Conservation (phyloP, 1,139 yeast genomes). For the Zhuliangozyma parablackwelliae region DNA sequence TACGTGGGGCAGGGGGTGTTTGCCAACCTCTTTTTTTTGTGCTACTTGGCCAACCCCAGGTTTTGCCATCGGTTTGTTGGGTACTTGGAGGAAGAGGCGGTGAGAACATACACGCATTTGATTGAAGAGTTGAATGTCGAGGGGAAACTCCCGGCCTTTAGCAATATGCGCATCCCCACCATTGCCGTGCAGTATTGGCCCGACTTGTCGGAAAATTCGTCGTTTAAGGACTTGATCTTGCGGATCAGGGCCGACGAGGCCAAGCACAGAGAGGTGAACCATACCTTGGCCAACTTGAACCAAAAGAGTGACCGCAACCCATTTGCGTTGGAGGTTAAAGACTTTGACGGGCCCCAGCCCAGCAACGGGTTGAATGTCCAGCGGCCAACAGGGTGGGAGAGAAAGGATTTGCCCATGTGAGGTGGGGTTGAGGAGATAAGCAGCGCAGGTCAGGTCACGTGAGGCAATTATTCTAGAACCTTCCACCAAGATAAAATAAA, state of each 20-base stretch:
- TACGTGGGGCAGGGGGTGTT: constrained; percentile 71
- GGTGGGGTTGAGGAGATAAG: too few species aligned
- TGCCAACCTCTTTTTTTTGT: constrained; percentile 59
- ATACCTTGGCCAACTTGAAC: constrained; percentile 65
- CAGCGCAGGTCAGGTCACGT: too few species aligned
- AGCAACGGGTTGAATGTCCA: constrained; percentile 43
- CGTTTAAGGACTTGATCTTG: constrained; percentile 56
- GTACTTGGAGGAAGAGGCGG: constrained; percentile 76
- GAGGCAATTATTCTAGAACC: constrained; percentile 1
- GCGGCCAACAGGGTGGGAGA: constrained; percentile 61
- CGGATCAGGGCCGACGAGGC: constrained; percentile 64
- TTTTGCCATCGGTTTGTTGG: constrained; percentile 78
- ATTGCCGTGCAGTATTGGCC: constrained; percentile 66
- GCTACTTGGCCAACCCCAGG: constrained; percentile 56
- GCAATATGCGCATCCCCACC: constrained; percentile 42
- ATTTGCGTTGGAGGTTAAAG: constrained; percentile 48
- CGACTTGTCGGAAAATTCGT: constrained; percentile 42
- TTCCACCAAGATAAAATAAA: constrained; percentile 2
- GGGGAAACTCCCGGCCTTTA: constrained; percentile 50
- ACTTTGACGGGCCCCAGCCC: constrained; percentile 49
- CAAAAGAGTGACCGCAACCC: constrained; percentile 60
- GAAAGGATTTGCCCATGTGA: constrained; percentile 39
- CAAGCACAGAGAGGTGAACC: constrained; percentile 74
- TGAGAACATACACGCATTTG: constrained; percentile 61
- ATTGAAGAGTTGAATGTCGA: constrained; percentile 50